Conservation (phyloP, 139 green algal species). For the Chlorella sp. region DNA sequence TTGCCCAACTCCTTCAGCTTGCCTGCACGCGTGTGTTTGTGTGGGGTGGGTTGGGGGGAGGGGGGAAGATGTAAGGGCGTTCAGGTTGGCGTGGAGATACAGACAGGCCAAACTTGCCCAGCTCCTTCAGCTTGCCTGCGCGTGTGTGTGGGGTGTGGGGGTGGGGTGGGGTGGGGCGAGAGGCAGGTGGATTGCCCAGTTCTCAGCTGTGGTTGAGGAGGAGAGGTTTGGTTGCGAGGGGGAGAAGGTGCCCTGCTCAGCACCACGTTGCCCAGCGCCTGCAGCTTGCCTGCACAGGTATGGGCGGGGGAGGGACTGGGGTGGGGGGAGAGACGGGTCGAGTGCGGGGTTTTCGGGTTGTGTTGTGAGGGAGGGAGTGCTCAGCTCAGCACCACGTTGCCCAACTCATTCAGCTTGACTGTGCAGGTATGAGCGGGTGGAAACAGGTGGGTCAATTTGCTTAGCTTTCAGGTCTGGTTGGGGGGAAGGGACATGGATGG, state of each 20-base stretch:
- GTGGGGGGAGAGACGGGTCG: no score
- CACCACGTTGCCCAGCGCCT: conserved; percentile 94
- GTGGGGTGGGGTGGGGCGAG: no score
- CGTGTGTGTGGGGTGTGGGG: not conserved
- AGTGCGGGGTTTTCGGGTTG: no score
- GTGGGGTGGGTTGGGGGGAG: no score
- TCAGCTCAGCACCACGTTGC: conserved; percentile 94
- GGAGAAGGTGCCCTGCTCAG: conserved; percentile 93
- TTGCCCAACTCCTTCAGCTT: conserved; percentile 98
- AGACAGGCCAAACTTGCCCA: no score
- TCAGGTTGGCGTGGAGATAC: no score
- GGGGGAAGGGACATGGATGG: no score
- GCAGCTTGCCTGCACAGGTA: conserved; percentile 85
- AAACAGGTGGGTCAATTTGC: no score
- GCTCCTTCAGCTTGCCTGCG: conserved; percentile 94
- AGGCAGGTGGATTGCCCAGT: no score
- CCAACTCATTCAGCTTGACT: conserved; percentile 96
- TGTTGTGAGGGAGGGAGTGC: conserved; percentile 70
- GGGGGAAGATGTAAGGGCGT: no score
- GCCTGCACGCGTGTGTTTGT: conserved; percentile 43
- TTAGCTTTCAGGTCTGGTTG: no score
- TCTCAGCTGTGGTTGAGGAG: no score
- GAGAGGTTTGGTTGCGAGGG: not conserved
- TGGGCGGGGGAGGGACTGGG: not conserved
- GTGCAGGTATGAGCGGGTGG: not conserved